Evolutionary conservation across 1,284 basidiomycete genomes (phyloP).

Genomic region (Cryptococcus sp.): DNA sequence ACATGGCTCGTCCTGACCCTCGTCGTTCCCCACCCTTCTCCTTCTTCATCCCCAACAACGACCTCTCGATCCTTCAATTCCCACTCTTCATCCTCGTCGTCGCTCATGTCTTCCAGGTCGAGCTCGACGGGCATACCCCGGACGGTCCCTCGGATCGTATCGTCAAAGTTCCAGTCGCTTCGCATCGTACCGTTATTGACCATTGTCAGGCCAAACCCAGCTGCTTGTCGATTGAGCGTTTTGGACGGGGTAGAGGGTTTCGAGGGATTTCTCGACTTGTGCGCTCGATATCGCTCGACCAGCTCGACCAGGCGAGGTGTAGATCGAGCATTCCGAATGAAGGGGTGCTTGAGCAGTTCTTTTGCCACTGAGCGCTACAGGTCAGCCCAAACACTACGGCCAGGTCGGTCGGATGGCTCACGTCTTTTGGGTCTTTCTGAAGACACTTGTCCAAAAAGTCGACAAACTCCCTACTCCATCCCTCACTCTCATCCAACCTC

Average conservation of each 20-base stretch:
- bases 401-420: constrained; percentile 33
- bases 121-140: constrained; percentile 56
- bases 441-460: constrained; percentile 88
- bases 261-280: constrained; percentile 10
- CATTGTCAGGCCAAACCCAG: constrained; percentile 23
- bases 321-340: constrained; percentile 76
- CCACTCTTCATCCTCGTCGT: constrained; percentile 34
- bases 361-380: constrained; percentile 77
- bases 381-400: constrained; percentile 13
- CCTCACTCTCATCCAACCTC: constrained; percentile 65
- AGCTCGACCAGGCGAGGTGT: constrained; percentile 78
- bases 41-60: constrained; percentile 17
- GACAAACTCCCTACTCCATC: constrained; percentile 77
- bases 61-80: constrained; percentile 36
- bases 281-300: constrained; percentile 65
- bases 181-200: constrained; percentile 55
- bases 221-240: constrained; percentile 28
- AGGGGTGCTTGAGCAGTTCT: constrained; percentile 85
- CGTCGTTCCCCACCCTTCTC: constrained; percentile 12
- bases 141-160: constrained; percentile 56
- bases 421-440: constrained; percentile 80
- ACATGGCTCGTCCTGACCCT: not conserved
- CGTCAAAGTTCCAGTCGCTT: constrained; percentile 92
- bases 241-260: constrained; percentile 20
- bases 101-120: constrained; percentile 56